phyloP scores from a whole-genome alignment of 2,329 filamentous ascomycete species.

The Sphaceloma murrayae region DNA sequence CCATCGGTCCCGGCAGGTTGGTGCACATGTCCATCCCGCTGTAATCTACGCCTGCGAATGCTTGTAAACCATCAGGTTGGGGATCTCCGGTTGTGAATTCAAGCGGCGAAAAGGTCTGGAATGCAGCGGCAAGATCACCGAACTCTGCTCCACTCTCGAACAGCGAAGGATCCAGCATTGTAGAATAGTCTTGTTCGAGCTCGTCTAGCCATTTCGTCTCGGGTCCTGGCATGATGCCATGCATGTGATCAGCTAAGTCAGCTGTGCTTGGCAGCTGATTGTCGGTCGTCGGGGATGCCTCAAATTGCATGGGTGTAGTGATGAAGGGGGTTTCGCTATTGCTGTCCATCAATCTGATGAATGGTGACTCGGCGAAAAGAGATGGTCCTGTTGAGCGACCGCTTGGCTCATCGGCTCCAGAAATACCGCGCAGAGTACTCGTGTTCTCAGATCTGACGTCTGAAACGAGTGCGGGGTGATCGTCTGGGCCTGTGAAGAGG shows the following conservation, averaged over 20 bases:
- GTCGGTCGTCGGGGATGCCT: neutral
- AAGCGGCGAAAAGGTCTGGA: constrained; percentile 3
- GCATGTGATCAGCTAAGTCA: neutral
- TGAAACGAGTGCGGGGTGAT: neutral
- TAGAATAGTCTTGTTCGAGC: constrained; percentile 11
- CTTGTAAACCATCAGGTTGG: neutral
- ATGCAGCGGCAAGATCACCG: constrained; percentile 1
- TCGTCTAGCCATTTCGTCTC: constrained; percentile 10
- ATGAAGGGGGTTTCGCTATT: neutral
- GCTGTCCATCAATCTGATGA: neutral
- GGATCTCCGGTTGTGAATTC: neutral
- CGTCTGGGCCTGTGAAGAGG: constrained; percentile 8
- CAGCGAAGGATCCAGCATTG: constrained; percentile 13
- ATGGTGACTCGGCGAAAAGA: too few species aligned
- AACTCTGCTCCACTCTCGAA: constrained; percentile 1
- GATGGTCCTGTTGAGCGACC: too few species aligned
- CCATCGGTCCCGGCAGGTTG: constrained; percentile 6
- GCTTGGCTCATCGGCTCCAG: neutral
- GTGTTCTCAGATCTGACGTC: neutral
- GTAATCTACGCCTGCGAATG: neutral
- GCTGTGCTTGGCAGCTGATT: neutral
- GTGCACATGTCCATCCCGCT: constrained; percentile 5
- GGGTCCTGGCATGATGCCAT: neutral
- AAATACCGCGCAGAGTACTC: neutral
- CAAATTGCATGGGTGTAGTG: too few species aligned